Conservation (phyloP, 2,329 filamentous ascomycete species). For the Phialophora tarda region DNA sequence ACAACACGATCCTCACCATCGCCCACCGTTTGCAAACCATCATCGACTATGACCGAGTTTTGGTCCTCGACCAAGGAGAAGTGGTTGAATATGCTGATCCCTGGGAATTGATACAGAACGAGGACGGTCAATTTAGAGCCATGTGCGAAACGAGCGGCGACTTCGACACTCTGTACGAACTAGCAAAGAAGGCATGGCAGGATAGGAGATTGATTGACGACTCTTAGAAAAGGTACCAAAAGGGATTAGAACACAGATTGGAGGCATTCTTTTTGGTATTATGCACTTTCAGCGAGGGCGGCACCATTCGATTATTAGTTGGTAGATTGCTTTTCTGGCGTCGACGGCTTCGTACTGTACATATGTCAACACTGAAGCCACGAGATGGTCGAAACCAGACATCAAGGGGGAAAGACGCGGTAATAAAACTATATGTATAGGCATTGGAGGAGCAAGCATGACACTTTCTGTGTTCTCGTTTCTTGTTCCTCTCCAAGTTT, state of each 20-base stretch:
- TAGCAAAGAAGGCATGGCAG: conserved; percentile 59
- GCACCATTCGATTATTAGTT: conserved; percentile 9
- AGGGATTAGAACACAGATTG: background rate
- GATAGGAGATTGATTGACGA: conserved; percentile 56
- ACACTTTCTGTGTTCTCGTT: background rate
- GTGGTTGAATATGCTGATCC: conserved; percentile 93
- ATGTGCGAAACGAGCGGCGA: conserved; percentile 75
- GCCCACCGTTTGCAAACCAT: conserved; percentile 95
- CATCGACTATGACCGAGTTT: conserved; percentile 96
- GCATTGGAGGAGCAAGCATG: background rate
- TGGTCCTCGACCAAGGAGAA: conserved; percentile 87
- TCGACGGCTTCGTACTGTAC: conserved; percentile 12
- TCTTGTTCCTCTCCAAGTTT: background rate
- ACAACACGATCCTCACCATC: conserved; percentile 92
- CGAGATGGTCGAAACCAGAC: background rate
- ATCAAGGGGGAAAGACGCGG: background rate
- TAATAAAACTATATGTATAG: background rate
- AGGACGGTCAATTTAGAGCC: conserved; percentile 68
- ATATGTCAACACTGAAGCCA: conserved; percentile 5
- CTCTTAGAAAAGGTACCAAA: conserved; percentile 20
- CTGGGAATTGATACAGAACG: conserved; percentile 75
- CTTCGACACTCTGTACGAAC: conserved; percentile 61
- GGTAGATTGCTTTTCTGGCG: background rate
- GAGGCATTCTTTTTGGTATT: conserved; percentile 1
- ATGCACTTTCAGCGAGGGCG: background rate